A percentile compares a stretch with the other conserved stretches of the same genome.
phyloP scores from a whole-genome alignment of 495 filamentous ascomycete genomes.

The Penicillium bovifimosum region DNA sequence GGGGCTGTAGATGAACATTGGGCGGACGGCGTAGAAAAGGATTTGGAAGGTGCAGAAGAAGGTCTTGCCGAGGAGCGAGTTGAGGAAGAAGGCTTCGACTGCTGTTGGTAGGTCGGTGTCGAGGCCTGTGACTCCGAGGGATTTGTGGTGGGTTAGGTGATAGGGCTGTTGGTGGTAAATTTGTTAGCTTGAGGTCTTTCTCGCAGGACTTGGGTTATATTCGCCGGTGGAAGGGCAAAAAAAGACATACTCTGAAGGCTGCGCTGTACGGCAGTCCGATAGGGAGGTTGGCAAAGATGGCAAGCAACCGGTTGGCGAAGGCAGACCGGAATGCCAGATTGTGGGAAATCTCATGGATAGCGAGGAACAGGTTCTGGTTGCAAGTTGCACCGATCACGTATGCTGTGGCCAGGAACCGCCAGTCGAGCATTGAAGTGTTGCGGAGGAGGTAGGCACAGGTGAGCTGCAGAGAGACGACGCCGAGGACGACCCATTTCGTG shows the following conservation, averaged over 20 bases:
- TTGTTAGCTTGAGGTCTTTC: constrained; percentile 2
- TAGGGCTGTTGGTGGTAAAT: constrained; percentile 60
- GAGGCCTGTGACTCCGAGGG: constrained; percentile 90
- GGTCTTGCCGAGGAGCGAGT: constrained; percentile 94
- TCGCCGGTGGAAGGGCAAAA: no score
- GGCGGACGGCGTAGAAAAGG: constrained; percentile 97
- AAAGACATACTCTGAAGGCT: constrained; percentile 79
- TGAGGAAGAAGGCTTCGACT: constrained; percentile 86
- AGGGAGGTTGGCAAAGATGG: constrained; percentile 90
- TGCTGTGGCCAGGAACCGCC: constrained; percentile 74
- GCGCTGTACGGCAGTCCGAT: constrained; percentile 96
- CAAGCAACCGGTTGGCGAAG: constrained; percentile 76
- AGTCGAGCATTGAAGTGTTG: constrained; percentile 74
- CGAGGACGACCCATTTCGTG: constrained; percentile 87
- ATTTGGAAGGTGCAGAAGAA: constrained; percentile 99
- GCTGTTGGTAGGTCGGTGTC: constrained; percentile 95
- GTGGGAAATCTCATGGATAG: constrained; percentile 98
- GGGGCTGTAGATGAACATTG: constrained; percentile 88
- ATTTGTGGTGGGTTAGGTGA: constrained; percentile 99
- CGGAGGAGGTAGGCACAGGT: constrained; percentile 74
- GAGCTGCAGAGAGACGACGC: constrained; percentile 79
- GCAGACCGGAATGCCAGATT: constrained; percentile 90
- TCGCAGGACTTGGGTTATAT: background rate
- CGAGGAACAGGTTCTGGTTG: constrained; percentile 98
- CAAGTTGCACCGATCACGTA: constrained; percentile 93